These are phyloP conservation scores for Globisporangium recalcitrans DNA, from an alignment of 352 stramenopile species.

Conservation along the genomic window DNA sequence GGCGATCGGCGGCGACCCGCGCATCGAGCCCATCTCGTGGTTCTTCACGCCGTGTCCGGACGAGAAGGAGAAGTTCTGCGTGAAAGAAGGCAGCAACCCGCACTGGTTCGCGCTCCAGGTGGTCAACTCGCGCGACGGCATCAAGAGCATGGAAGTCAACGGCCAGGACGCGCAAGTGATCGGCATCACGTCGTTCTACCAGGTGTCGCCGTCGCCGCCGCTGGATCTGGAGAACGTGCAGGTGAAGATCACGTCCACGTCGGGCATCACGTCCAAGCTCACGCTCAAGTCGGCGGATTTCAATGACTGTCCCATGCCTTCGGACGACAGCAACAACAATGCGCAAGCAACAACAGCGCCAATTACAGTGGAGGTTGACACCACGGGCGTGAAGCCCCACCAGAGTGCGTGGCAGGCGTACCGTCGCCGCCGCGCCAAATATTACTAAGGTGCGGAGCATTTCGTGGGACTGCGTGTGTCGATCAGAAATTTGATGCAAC, in stretches of 20 bases:
- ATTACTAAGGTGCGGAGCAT: slow-evolving; percentile 22
- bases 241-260: slow-evolving; percentile 31
- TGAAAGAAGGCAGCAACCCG: slow-evolving; percentile 62
- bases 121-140: slow-evolving; percentile 69
- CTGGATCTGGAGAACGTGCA: slow-evolving; percentile 13
- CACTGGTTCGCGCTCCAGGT: slow-evolving; percentile 63
- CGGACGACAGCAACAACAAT: slow-evolving; percentile 24
- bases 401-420: slow-evolving; percentile 38
- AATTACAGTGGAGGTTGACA: slow-evolving; percentile 25
- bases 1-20: slow-evolving; percentile 45
- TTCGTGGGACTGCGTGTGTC: no score
- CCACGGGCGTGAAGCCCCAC: slow-evolving; percentile 26
- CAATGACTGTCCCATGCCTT: slow-evolving; percentile 35
- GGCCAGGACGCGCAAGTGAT: slow-evolving; percentile 83
- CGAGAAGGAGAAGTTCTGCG: slow-evolving; percentile 58
- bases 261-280: slow-evolving; percentile 63
- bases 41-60: slow-evolving; percentile 51
- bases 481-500: background rate
- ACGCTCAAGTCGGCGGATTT: slow-evolving; percentile 31
- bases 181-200: slow-evolving; percentile 87
- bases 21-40: slow-evolving; percentile 51
- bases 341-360: slow-evolving; percentile 20
- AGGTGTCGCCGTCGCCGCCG: slow-evolving; percentile 53
- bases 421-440: slow-evolving; percentile 23
- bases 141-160: slow-evolving; percentile 34